Evolutionary conservation across 1,284 basidiomycete genomes (phyloP), one percentile per base, ranked within the genome.

Genomic region (Ceraceosorus bombacis): DNA sequence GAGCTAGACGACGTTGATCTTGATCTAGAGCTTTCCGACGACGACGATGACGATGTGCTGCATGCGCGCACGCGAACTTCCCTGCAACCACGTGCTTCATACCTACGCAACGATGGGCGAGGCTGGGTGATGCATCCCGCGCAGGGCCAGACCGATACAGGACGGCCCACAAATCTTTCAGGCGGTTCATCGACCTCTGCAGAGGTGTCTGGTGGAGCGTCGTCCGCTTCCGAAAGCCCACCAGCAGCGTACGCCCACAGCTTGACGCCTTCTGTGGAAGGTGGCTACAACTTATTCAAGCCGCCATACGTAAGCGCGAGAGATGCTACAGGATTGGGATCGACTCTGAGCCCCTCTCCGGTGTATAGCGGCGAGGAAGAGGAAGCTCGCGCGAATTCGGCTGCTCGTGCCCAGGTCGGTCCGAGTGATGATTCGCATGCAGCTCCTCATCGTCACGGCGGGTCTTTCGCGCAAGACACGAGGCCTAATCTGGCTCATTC

Each of bases 231-330:
- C 27, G 27, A 27, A 27, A 27, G 27, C 3, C 27, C 27, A 27
- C 27, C 27, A 27, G 27, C 41, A 27, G 36, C 48, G 38, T 37
- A 17, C 50, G 13, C 54, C 52, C 36, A 39, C 59, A 52, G 59
- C 37, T 59, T 69, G n/a, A 72, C 71, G 8, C 69, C 71, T 3
- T 72, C 70, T 5, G 71, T 72, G 5, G 71, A 72, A 55, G 69
- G 71, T 7, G 71, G 71, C 53, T 71, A 72, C 63, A 72, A 72
- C 48, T 63, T 72, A 37, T 71, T 64, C 66, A 72, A 72, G 59
- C 69, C 71, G 5, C 71, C 71, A 5, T 72, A 68, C 51, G 50
- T 43, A 13, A 53, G 61, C 48, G 41, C 37, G 37, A 36, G 27
- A 37, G 56, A 52, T 15, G 36, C 27, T 38, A 55, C n/a, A 13